Evolutionary conservation across 768 basidiomycete species (phyloP).

Genomic region (Lentinula lateritia): DNA sequence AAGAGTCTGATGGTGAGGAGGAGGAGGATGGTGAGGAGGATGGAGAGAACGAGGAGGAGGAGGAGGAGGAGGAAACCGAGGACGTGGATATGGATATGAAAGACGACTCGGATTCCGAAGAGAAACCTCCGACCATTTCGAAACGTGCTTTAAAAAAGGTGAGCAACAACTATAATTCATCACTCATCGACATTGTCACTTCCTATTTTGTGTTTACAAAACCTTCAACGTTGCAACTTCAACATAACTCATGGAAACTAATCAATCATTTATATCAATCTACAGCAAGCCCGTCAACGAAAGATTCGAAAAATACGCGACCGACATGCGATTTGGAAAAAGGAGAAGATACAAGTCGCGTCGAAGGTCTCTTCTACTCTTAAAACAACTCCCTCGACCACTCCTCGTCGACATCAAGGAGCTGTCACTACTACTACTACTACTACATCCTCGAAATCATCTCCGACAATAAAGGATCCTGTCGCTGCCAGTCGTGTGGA

Average conservation of each 20-base stretch:
- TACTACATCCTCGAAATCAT: not conserved
- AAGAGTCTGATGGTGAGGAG: not conserved
- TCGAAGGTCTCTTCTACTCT: not conserved
- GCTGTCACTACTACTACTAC: not conserved
- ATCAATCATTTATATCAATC: not conserved
- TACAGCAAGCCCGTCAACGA: not conserved
- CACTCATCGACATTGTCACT: too few species aligned
- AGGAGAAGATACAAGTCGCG: not conserved
- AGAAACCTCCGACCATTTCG: not conserved
- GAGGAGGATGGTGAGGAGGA: not conserved
- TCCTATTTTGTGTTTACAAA: too few species aligned
- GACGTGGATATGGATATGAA: not conserved
- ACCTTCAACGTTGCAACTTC: too few species aligned
- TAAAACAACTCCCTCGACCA: too few species aligned
- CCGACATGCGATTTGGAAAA: not conserved
- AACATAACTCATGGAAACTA: not conserved
- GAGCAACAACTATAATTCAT: not conserved
- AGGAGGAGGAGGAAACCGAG: not conserved
- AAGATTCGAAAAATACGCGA: not conserved
- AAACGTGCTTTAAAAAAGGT: conserved; percentile 1
- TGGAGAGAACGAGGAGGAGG: not conserved
- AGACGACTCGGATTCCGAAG: not conserved
- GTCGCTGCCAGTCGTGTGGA: too few species aligned
- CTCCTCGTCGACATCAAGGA: too few species aligned
- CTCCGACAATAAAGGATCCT: too few species aligned